These are phyloP conservation scores for Saturnispora hagleri DNA, from an alignment of 805 yeast genomes.

Conservation along the genomic window DNA sequence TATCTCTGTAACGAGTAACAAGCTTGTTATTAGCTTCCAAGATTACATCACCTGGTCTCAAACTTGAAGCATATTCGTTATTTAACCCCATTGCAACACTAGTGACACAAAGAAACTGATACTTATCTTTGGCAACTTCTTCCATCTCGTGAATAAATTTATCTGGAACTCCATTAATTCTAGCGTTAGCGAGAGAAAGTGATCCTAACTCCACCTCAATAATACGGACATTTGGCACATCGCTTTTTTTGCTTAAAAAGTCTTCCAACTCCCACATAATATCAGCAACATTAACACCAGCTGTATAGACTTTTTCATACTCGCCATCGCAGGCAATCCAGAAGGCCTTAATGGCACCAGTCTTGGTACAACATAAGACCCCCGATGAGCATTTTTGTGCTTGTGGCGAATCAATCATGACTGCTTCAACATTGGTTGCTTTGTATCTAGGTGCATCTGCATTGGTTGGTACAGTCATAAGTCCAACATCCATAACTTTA, in stretches of 20 bases:
- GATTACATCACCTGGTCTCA: slow-evolving; percentile 66
- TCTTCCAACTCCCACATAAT: slow-evolving; percentile 46
- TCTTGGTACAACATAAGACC: slow-evolving; percentile 53
- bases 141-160: slow-evolving; percentile 70
- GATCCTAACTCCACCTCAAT: slow-evolving; percentile 74
- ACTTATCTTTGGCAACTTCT: slow-evolving; percentile 40
- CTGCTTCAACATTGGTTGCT: slow-evolving; percentile 73
- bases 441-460: slow-evolving; percentile 69
- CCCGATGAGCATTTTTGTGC: slow-evolving; percentile 71
- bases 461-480: slow-evolving; percentile 64
- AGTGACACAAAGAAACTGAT: slow-evolving; percentile 63
- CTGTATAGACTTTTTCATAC: slow-evolving; percentile 51
- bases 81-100: slow-evolving; percentile 39
- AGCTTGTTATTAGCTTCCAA: slow-evolving; percentile 58
- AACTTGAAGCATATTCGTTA: slow-evolving; percentile 24
- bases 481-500: slow-evolving; percentile 64
- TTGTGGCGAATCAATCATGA: slow-evolving; percentile 62
- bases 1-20: slow-evolving; percentile 59
- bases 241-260: slow-evolving; percentile 35
- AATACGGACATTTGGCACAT: slow-evolving; percentile 49
- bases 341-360: slow-evolving; percentile 73
- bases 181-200: slow-evolving; percentile 60
- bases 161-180: slow-evolving; percentile 82
- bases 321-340: slow-evolving; percentile 86
- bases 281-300: slow-evolving; percentile 72